These are phyloP conservation scores for Termitomyces sp. DNA, from an alignment of 768 basidiomycete genomes.

Conservation along the genomic window DNA sequence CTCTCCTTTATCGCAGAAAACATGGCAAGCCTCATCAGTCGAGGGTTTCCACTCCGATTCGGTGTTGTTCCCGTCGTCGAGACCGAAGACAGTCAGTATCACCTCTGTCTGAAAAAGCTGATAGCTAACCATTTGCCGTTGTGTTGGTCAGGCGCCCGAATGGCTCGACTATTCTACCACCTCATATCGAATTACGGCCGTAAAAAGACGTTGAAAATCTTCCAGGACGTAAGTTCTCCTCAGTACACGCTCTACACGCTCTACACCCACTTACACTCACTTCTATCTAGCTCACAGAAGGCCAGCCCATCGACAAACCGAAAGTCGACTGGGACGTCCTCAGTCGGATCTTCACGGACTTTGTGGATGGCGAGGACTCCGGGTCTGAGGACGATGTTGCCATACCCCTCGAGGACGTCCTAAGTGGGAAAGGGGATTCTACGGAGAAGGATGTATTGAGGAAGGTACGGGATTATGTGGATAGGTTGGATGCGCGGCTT, in stretches of 20 bases:
- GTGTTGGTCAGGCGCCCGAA: conserved; percentile 44
- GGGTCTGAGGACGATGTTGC: conserved; percentile 19
- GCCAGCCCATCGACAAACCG: conserved; percentile 24
- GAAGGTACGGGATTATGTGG: conserved; percentile 48
- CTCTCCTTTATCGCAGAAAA: conserved; percentile 62
- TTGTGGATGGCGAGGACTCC: conserved; percentile 29
- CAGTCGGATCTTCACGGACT: conserved; percentile 31
- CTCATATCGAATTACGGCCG: conserved; percentile 61
- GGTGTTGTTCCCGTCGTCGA: conserved; percentile 79
- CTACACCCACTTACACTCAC: background rate
- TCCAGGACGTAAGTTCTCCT: conserved; percentile 42
- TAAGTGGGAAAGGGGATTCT: conserved; percentile 25
- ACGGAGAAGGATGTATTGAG: conserved; percentile 27
- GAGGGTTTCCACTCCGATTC: conserved; percentile 76
- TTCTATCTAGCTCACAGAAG: conserved; percentile 36
- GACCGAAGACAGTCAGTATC: conserved; percentile 35
- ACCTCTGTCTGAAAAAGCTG: too few relatives aligned
- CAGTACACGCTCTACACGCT: background rate
- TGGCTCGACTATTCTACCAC: conserved; percentile 74
- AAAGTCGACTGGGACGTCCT: conserved; percentile 39
- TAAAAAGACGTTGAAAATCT: conserved; percentile 57
- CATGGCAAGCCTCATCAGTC: conserved; percentile 66
- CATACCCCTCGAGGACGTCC: conserved; percentile 33
- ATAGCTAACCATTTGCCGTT: too few relatives aligned
- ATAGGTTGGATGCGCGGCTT: conserved; percentile 47